Conservation (phyloP, 345 rosid genomes). For the Pugionium cornutum region DNA sequence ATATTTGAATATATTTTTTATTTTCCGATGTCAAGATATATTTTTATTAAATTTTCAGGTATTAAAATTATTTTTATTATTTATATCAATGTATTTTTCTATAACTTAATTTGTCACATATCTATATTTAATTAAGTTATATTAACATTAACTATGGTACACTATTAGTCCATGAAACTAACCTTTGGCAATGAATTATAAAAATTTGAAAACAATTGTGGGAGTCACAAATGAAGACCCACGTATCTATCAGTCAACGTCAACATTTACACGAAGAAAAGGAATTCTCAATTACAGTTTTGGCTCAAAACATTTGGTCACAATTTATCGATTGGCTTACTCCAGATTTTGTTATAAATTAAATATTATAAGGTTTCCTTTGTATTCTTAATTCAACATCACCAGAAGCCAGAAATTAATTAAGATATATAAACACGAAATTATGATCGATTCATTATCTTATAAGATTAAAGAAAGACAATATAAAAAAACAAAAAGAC, state of each 20-base stretch:
- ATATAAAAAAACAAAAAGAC: not conserved
- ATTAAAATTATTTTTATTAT: too few relatives aligned
- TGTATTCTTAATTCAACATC: not conserved
- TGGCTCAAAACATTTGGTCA: not conserved
- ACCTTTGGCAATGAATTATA: not conserved
- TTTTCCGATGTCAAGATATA: too few relatives aligned
- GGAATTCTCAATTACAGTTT: not conserved
- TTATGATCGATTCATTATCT: too few relatives aligned
- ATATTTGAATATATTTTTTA: too few relatives aligned
- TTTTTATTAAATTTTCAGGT: too few relatives aligned
- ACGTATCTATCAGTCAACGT: constrained; percentile 36
- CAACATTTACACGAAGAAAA: not conserved
- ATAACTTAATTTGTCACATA: too few relatives aligned
- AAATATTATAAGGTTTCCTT: not conserved
- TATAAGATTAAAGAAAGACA: not conserved
- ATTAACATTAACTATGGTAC: too few relatives aligned
- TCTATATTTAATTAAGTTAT: too few relatives aligned
- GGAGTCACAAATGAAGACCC: constrained; percentile 14
- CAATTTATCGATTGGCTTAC: not conserved
- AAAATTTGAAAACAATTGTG: too few relatives aligned
- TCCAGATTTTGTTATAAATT: constrained; percentile 1
- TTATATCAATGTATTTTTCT: too few relatives aligned
- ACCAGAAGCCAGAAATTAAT: not conserved
- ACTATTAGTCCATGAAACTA: too few relatives aligned
- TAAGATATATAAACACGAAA: constrained; percentile 12